Percentiles rank a stretch among this genome's conserved stretches.
These are phyloP conservation scores for Urostyla sp. DNA, from an alignment of 73 alveolate species.

Conservation along the genomic window DNA sequence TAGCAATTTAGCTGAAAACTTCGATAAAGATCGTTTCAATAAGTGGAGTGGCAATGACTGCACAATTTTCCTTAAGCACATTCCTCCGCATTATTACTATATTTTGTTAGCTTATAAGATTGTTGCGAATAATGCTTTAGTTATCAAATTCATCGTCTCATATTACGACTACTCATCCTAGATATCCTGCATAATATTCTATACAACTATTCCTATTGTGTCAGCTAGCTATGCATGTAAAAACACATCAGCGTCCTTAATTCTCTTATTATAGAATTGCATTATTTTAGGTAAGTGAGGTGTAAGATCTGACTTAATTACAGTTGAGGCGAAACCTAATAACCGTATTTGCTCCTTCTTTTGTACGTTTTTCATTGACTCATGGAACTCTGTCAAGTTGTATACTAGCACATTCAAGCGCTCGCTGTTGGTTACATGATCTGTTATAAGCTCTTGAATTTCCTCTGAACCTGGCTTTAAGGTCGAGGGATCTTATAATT, in stretches of 20 bases:
- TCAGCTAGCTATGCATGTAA: conserved; percentile 58
- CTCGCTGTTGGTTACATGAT: conserved; percentile 69
- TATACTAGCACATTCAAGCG: conserved; percentile 65
- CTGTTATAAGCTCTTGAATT: conserved; percentile 51
- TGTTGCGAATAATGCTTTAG: conserved; percentile 59
- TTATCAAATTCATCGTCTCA: conserved; percentile 33
- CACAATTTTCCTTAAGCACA: conserved; percentile 88
- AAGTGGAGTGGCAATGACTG: conserved; percentile 86
- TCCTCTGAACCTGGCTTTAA: conserved; percentile 60
- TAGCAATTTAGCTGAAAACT: conserved; percentile 69
- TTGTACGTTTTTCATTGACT: conserved; percentile 62
- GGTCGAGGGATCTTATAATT: conserved; percentile 56
- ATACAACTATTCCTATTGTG: conserved; percentile 61
- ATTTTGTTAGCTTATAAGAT: conserved; percentile 53
- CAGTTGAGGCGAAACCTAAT: conserved; percentile 69
- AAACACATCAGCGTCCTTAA: conserved; percentile 68
- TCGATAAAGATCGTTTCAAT: conserved; percentile 57
- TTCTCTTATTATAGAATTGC: conserved; percentile 37
- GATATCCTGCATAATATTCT: conserved; percentile 58
- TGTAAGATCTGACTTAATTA: conserved; percentile 64
- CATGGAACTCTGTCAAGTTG: conserved; percentile 64
- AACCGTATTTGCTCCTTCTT: conserved; percentile 71
- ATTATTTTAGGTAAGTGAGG: conserved; percentile 71
- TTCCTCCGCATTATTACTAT: conserved; percentile 79
- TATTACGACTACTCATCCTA: conserved; percentile 39